These are phyloP conservation scores for Aspergillus hortae DNA, from an alignment of 2,329 filamentous ascomycete species.

Conservation along the genomic window DNA sequence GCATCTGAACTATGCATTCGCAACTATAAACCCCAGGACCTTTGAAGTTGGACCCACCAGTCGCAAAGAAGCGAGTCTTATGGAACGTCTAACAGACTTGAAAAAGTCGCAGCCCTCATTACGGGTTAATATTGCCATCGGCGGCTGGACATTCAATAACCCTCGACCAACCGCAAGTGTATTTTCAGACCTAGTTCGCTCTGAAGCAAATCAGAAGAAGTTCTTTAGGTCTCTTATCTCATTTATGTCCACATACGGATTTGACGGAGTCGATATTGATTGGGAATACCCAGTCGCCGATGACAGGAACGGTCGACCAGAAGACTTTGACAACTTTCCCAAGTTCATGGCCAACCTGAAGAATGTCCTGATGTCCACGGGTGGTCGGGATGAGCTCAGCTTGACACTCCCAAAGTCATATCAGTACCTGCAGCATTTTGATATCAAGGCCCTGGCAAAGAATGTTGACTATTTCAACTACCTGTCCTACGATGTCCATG, in stretches of 20 bases:
- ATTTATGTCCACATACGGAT: conserved; percentile 43
- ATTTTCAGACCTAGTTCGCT: conserved; percentile 20
- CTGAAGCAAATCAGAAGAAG: conserved; percentile 11
- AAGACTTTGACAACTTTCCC: conserved; percentile 35
- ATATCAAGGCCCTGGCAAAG: conserved; percentile 14
- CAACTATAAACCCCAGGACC: conserved; percentile 6
- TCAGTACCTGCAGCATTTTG: conserved; percentile 30
- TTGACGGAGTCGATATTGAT: conserved; percentile 48
- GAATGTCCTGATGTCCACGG: conserved; percentile 8
- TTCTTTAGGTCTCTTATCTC: conserved; percentile 38
- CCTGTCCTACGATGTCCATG: conserved; percentile 30
- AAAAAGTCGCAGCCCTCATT: conserved; percentile 27
- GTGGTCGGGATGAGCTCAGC: conserved; percentile 13
- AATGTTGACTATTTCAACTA: conserved; percentile 24
- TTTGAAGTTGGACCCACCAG: conserved; percentile 5
- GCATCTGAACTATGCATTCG: conserved; percentile 12
- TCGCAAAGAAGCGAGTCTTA: neutral
- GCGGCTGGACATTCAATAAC: conserved; percentile 43
- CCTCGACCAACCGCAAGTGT: conserved; percentile 18
- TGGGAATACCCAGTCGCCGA: conserved; percentile 42
- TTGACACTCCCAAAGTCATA: conserved; percentile 24
- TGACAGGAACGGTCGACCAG: conserved; percentile 34
- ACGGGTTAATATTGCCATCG: conserved; percentile 36
- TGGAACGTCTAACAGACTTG: conserved; percentile 24
- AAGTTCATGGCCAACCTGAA: conserved; percentile 16